Evolutionary conservation across 441 rosid genomes (phyloP).

Genomic region (Eruca vesicaria): DNA sequence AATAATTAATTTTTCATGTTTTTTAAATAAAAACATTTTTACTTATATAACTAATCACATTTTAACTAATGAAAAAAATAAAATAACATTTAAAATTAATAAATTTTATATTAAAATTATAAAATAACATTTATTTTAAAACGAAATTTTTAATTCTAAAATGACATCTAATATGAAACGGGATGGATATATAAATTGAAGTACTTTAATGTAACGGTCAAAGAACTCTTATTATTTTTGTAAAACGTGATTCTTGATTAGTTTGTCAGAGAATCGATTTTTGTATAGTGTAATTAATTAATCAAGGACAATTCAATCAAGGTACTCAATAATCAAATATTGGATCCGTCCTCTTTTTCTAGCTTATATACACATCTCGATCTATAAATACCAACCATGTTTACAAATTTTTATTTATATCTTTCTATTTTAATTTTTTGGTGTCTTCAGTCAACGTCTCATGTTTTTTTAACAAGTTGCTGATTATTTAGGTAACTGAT

Average conservation of each 20-base stretch:
- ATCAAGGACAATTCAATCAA: not conserved
- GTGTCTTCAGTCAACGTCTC: not conserved
- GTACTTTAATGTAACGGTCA: not conserved
- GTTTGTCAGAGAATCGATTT: not conserved
- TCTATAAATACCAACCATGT: conserved; percentile 8
- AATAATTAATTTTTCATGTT: no score
- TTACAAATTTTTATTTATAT: not conserved
- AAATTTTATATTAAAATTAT: no score
- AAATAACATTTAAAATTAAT: no score
- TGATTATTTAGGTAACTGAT: not conserved
- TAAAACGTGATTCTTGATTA: conserved; percentile 8
- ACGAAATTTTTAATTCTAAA: no score
- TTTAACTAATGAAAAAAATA: no score
- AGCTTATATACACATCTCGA: conserved; percentile 8
- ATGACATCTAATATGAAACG: no score
- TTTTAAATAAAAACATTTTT: no score
- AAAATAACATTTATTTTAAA: no score
- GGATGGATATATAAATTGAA: no score
- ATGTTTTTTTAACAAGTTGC: not conserved
- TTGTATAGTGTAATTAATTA: not conserved
- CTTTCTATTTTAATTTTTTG: not conserved
- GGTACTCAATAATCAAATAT: not conserved
- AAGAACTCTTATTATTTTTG: not conserved
- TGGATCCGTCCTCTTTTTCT: not conserved
- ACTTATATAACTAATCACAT: no score